These are phyloP conservation scores for Maudiozyma barnettii DNA, from an alignment of 805 yeast species.

Conservation along the genomic window DNA sequence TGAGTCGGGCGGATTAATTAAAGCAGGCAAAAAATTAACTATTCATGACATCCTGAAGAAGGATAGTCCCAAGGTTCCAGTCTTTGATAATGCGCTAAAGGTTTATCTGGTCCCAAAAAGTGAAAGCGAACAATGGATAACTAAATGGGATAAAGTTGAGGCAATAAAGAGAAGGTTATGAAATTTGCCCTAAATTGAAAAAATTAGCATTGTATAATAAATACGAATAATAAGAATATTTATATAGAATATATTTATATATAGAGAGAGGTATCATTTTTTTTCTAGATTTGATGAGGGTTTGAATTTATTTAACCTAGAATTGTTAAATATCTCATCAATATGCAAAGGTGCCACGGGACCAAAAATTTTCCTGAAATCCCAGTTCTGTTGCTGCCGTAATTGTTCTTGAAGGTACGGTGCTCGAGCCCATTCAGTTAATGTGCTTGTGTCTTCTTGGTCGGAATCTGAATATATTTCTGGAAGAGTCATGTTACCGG, in stretches of 20 bases:
- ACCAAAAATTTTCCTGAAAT: conserved; percentile 67
- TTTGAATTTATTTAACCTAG: conserved; percentile 42
- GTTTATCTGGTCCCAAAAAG: conserved; percentile 71
- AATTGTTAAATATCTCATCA: conserved; percentile 54
- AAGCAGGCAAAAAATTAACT: conserved; percentile 69
- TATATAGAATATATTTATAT: not conserved
- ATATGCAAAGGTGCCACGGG: conserved; percentile 59
- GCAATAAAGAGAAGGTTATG: conserved; percentile 43
- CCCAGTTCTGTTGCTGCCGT: conserved; percentile 39
- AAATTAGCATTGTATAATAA: not conserved
- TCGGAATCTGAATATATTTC: conserved; percentile 46
- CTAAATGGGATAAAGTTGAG: conserved; percentile 51
- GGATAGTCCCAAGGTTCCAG: conserved; percentile 56
- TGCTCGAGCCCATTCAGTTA: conserved; percentile 55
- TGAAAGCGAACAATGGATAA: conserved; percentile 56
- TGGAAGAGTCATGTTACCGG: conserved; percentile 30
- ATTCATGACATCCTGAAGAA: conserved; percentile 55
- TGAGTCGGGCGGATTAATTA: conserved; percentile 70
- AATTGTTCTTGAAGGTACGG: conserved; percentile 43
- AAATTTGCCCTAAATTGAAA: not conserved
- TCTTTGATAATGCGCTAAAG: conserved; percentile 65
- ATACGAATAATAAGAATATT: not conserved
- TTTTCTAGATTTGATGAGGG: conserved; percentile 44
- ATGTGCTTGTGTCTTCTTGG: conserved; percentile 39
- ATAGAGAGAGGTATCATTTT: conserved; percentile 2